Percentiles rank a stretch among this genome's conserved stretches.
These are phyloP conservation scores for Trichomonas vaginalis DNA, from an alignment of 208 protist species.

Conservation along the genomic window DNA sequence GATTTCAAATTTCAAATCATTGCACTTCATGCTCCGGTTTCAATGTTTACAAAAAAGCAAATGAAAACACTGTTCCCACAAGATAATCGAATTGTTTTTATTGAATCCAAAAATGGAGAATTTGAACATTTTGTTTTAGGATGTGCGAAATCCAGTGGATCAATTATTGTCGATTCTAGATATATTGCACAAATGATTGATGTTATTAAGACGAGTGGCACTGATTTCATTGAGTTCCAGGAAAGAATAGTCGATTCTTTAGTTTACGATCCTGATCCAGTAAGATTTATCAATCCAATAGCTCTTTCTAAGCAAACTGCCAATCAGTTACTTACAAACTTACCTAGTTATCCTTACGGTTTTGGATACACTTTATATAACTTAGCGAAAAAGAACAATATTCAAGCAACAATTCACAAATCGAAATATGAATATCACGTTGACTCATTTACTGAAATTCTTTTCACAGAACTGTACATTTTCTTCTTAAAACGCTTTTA, in stretches of 20 bases:
- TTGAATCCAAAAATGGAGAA: not conserved
- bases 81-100: not conserved
- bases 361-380: not conserved
- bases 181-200: not conserved
- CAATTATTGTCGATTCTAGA: not conserved
- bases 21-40: not conserved
- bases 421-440: not conserved
- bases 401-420: not conserved
- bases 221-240: not conserved
- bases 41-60: not conserved
- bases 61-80: not conserved
- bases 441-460: not conserved
- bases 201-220: not conserved
- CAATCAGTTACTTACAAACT: not conserved
- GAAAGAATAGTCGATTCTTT: not conserved
- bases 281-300: not conserved
- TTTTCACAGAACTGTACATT: not conserved
- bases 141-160: not conserved
- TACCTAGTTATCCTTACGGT: not conserved
- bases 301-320: not conserved
- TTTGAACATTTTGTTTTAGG: not conserved
- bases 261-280: not conserved
- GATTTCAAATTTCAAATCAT: not conserved
- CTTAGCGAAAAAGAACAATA: not conserved
- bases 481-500: not conserved